Conservation (phyloP, 441 rosid genomes). For the Melastoma candidum region DNA sequence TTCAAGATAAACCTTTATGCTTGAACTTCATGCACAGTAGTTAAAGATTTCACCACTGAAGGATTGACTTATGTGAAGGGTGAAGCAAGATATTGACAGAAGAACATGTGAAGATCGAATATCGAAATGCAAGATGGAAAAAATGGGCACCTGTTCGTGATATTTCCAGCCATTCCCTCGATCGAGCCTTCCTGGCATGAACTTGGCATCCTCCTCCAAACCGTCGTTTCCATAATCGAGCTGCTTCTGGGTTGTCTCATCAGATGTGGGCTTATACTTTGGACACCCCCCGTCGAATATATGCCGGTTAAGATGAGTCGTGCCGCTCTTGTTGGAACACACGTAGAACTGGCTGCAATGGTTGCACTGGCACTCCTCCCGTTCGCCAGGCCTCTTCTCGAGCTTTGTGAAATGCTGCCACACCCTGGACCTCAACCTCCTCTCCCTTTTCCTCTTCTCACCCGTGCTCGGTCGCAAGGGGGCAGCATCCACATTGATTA, state of each 20-base stretch:
- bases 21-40: too few relatives aligned
- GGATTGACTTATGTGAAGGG: too few relatives aligned
- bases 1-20: too few relatives aligned
- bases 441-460: constrained; percentile 15
- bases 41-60: too few relatives aligned
- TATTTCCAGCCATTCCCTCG: not conserved
- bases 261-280: not conserved
- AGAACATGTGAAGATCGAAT: too few relatives aligned
- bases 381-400: constrained; percentile 13
- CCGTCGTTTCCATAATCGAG: not conserved
- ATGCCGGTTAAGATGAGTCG: constrained; percentile 6
- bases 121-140: too few relatives aligned
- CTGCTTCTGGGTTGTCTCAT: not conserved
- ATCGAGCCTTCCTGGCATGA: not conserved
- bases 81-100: too few relatives aligned
- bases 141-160: too few relatives aligned
- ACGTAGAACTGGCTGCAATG: constrained; percentile 12
- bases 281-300: too few relatives aligned
- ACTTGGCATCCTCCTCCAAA: not conserved
- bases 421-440: constrained; percentile 14
- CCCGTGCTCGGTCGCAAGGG: too few relatives aligned
- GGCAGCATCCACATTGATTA: too few relatives aligned
- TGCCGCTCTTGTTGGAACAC: constrained; percentile 11
- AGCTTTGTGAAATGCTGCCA: constrained; percentile 17
- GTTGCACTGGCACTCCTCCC: constrained; percentile 18